Evolutionary conservation across 306 rosid species (phyloP).

Genomic region (Corylus avellana): DNA sequence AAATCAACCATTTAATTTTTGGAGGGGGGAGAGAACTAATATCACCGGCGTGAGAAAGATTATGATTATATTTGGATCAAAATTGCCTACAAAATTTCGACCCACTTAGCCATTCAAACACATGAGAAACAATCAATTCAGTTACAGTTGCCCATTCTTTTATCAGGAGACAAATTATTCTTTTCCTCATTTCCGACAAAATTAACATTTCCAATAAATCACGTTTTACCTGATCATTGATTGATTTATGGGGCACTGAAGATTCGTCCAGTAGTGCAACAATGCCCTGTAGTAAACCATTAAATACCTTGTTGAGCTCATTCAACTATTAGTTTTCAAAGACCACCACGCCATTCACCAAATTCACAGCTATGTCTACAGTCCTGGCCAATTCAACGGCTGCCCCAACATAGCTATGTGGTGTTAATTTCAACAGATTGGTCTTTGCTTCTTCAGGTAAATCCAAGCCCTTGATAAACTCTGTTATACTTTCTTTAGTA

Average conservation of each 20-base stretch:
- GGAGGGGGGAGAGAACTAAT: background rate
- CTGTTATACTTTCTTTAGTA: slow-evolving; percentile 68
- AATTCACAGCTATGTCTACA: slow-evolving; percentile 46
- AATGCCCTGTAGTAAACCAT: background rate
- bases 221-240: background rate
- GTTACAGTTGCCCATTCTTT: background rate
- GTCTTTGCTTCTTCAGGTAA: slow-evolving; percentile 70
- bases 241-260: background rate
- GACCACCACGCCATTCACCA: slow-evolving; percentile 23
- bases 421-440: slow-evolving; percentile 67
- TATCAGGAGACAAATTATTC: background rate
- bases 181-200: background rate
- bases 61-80: background rate
- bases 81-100: background rate
- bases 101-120: background rate
- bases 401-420: slow-evolving; percentile 74
- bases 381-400: slow-evolving; percentile 77
- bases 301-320: background rate
- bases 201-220: background rate
- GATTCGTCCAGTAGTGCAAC: background rate
- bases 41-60: background rate
- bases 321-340: slow-evolving; percentile 13
- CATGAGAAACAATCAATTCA: background rate
- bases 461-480: slow-evolving; percentile 70
- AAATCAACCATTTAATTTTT: too few species aligned